Conservation (phyloP, 352 stramenopile genomes). For the Pythium dissotocum region DNA sequence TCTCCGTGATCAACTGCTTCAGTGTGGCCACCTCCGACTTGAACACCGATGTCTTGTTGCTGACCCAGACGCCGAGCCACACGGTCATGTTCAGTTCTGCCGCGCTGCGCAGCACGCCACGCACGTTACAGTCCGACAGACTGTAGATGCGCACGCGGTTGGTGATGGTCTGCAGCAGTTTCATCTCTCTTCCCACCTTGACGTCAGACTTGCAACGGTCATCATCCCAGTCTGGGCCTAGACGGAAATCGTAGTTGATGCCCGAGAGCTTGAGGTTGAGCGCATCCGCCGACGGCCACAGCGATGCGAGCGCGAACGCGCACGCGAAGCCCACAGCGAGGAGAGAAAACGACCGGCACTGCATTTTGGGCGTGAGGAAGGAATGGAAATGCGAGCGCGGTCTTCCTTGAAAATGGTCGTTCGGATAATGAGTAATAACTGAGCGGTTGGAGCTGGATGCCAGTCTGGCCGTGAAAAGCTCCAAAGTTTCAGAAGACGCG, state of each 20-base stretch:
- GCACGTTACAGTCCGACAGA: constrained; percentile 76
- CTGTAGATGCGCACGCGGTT: constrained; percentile 80
- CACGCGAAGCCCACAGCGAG: constrained; percentile 10
- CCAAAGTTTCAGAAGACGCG: not conserved
- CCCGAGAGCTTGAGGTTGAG: constrained; percentile 79
- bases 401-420: not conserved
- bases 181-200: constrained; percentile 59
- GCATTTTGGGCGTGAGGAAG: not conserved
- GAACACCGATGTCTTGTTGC: constrained; percentile 61
- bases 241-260: constrained; percentile 84
- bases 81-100: constrained; percentile 70
- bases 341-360: not conserved
- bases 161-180: constrained; percentile 54
- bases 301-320: constrained; percentile 25
- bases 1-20: constrained; percentile 53
- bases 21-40: constrained; percentile 56
- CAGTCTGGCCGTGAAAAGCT: not conserved
- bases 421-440: not conserved
- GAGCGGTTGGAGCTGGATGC: not conserved
- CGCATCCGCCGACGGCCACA: constrained; percentile 37
- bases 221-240: constrained; percentile 72
- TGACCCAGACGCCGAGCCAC: constrained; percentile 86
- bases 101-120: constrained; percentile 55
- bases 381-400: not conserved
- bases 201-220: constrained; percentile 65